Base-by-base conservation (phyloP, 2,329 filamentous ascomycete genomes). In the Aspergillus calidoustus region DNA sequence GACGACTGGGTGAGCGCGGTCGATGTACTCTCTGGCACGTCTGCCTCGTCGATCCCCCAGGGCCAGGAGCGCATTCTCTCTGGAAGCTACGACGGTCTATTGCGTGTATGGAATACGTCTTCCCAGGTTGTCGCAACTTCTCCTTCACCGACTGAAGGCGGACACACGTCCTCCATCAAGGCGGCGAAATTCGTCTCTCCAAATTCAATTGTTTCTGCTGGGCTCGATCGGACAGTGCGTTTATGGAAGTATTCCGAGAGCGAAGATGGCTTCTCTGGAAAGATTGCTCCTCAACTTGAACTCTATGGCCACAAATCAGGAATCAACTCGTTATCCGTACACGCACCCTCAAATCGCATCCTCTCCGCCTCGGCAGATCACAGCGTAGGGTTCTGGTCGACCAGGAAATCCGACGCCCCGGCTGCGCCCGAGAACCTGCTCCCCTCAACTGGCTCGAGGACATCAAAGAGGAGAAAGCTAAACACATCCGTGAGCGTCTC, bases 1-100 rank as follows among this genome's bases (percentile, higher is more conserved):
- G 93, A 99, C 73, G 95, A 98, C 77, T 99, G 95, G 95, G 91
- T 99, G 53, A 92, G 91, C 74, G 86, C 87, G 28, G 88, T 98
- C 28, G 93, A 97, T 76, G 86, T 96, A 4, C 82, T 96, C 25
- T 93, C 92, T 0, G 77, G 79, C 15, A 87, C 84, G 1, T 79
- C 81, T 7, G 86, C 88, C 3, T 87, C 84, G 22, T 74, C 69
- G 15, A 70, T 81, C 51, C 76, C 78, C 28, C 78, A 79, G 43
- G 86, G 87, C 23, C 86, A 89, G 66, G 87, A 91, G 70, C 83
- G 91, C 64, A 89, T 98, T 63, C 81, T 97, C n/a, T 96, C 92
- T n/a, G 92, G 89, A 31, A 94, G 92, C 52, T 98, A 96, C 74
- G 95, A 99, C 76, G 94, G 94, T 8, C 80, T 96, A 17, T 80